phyloP scores from a whole-genome alignment of 495 filamentous ascomycete genomes.

The Cercophora sp. region DNA sequence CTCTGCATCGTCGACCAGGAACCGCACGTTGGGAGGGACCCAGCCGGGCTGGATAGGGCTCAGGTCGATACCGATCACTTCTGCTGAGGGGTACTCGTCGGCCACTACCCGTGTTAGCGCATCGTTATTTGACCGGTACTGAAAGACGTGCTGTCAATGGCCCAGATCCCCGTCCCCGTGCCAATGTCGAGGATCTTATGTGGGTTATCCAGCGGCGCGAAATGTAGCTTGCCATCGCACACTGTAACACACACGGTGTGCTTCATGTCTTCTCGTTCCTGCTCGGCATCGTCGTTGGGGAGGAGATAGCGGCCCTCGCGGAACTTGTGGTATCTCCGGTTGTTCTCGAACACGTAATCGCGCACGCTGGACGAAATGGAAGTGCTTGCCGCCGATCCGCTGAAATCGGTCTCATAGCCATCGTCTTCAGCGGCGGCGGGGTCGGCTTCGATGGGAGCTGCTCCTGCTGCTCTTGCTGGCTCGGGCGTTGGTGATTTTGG shows the following conservation, averaged over 20 bases:
- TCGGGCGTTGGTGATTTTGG: too few relatives aligned
- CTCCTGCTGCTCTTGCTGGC: too few relatives aligned
- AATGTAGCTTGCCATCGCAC: slow-evolving; percentile 40
- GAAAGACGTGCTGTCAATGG: slow-evolving; percentile 43
- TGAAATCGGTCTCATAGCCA: slow-evolving; percentile 9
- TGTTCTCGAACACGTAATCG: slow-evolving; percentile 48
- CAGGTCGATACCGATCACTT: slow-evolving; percentile 55
- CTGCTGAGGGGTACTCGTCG: slow-evolving; percentile 16
- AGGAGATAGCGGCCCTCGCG: slow-evolving; percentile 50
- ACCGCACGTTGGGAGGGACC: slow-evolving; percentile 54
- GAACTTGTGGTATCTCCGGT: slow-evolving; percentile 53
- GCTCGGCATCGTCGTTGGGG: slow-evolving; percentile 52
- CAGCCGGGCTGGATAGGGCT: slow-evolving; percentile 55
- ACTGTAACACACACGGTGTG: slow-evolving; percentile 42
- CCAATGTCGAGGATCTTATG: slow-evolving; percentile 54
- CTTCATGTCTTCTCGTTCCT: slow-evolving; percentile 56
- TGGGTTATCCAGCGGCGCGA: slow-evolving; percentile 47
- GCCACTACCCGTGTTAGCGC: slow-evolving; percentile 7
- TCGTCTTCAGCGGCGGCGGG: slow-evolving; percentile 5
- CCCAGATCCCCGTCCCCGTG: slow-evolving; percentile 62
- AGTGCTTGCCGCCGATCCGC: slow-evolving; percentile 16
- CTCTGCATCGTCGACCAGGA: slow-evolving; percentile 58
- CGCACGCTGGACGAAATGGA: slow-evolving; percentile 37
- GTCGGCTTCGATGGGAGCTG: not conserved
- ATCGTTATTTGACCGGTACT: not conserved